Percentiles rank a stretch among this genome's conserved stretches.
phyloP scores from a whole-genome alignment of 129 eudicot species.

The Apium graveolens region DNA sequence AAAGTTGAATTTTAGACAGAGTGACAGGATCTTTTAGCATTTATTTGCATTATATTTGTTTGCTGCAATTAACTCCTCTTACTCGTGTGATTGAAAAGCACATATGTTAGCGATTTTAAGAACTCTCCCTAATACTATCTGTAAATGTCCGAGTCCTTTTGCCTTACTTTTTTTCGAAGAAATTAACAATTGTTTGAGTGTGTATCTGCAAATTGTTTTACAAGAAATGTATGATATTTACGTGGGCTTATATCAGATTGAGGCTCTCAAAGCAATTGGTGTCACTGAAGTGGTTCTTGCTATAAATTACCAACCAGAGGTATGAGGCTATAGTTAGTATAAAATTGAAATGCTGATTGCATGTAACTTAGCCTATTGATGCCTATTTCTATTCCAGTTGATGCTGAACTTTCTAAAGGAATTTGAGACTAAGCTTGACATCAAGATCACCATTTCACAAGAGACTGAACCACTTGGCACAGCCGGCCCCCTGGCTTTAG shows the following conservation, averaged over 20 bases:
- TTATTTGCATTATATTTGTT: neutral
- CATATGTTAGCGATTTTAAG: neutral
- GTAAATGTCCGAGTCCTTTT: neutral
- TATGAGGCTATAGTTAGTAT: constrained; percentile 15
- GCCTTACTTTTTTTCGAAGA: neutral
- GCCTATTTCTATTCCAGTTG: constrained; percentile 24
- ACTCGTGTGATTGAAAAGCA: neutral
- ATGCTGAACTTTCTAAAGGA: constrained; percentile 77
- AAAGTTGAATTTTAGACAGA: neutral
- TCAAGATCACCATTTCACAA: constrained; percentile 66
- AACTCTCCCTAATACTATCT: neutral
- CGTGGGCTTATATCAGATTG: constrained; percentile 48
- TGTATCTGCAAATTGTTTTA: constrained; percentile 3
- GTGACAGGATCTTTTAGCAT: neutral
- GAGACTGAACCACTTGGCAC: constrained; percentile 62
- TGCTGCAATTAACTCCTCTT: neutral
- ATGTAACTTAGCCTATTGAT: neutral
- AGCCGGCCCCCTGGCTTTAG: constrained; percentile 53
- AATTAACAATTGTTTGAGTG: neutral
- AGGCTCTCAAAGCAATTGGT: constrained; percentile 89
- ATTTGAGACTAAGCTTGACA: constrained; percentile 68
- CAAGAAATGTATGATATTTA: neutral
- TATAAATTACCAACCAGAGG: constrained; percentile 98
- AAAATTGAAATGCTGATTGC: neutral
- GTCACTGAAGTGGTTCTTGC: constrained; percentile 95